Percentiles rank a stretch among this genome's conserved stretches.
Evolutionary conservation across 2,329 filamentous ascomycete species (phyloP).

Genomic region (Sporothrix schenckii): DNA sequence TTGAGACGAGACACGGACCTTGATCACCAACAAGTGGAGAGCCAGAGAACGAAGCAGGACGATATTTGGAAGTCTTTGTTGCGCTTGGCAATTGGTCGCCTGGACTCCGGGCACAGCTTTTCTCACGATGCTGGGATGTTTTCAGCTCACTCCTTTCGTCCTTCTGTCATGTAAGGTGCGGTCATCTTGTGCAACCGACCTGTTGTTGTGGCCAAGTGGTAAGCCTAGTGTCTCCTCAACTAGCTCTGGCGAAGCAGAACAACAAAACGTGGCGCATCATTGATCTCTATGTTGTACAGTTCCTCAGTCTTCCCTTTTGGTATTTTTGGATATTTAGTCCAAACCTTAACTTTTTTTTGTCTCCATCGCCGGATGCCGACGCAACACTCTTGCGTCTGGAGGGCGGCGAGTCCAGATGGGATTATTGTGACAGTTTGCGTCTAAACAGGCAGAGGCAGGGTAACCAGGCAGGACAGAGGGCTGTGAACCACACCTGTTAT

Average conservation of each 20-base stretch:
- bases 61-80: neutral
- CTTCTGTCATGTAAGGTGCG: neutral
- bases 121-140: neutral
- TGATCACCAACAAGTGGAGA: neutral
- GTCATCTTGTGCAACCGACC: constrained; percentile 4
- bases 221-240: constrained; percentile 6
- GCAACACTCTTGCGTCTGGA: constrained; percentile 15
- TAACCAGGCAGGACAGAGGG: constrained; percentile 12
- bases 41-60: neutral
- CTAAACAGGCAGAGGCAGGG: no score
- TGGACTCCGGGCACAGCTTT: neutral
- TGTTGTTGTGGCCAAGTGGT: neutral
- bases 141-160: constrained; percentile 12
- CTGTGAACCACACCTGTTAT: constrained; percentile 12
- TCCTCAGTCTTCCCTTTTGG: neutral
- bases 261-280: neutral
- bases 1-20: constrained; percentile 17
- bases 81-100: neutral
- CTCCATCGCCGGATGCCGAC: neutral
- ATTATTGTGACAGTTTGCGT: neutral
- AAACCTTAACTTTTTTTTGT: neutral
- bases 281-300: neutral
- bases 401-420: constrained; percentile 6
- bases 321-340: constrained; percentile 8
- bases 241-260: neutral